phyloP scores from a whole-genome alignment of 768 basidiomycete species.

The Suillus weaverae region DNA sequence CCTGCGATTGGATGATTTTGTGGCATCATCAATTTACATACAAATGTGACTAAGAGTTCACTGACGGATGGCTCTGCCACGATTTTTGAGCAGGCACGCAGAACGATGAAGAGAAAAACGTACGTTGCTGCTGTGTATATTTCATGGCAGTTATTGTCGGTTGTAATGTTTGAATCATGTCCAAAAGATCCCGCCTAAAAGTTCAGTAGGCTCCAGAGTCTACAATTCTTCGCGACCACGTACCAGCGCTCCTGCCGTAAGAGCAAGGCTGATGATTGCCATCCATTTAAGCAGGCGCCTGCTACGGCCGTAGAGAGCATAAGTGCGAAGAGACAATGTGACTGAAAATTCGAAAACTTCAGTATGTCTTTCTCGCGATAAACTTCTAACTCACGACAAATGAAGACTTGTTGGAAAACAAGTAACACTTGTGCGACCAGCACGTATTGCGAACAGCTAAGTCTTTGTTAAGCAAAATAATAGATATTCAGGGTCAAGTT shows the following conservation, averaged over 20 bases:
- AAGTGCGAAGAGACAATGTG: constrained; percentile 47
- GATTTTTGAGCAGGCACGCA: background rate
- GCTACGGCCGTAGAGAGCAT: constrained; percentile 48
- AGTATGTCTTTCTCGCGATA: background rate
- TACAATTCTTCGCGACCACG: constrained; percentile 17
- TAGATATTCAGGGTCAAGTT: background rate
- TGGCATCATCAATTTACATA: background rate
- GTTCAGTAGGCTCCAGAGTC: background rate
- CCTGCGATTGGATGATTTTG: constrained; percentile 15
- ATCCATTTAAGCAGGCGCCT: constrained; percentile 37
- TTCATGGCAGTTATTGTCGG: constrained; percentile 28
- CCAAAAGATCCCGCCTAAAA: constrained; percentile 46
- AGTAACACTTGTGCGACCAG: constrained; percentile 42
- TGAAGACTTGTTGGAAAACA: constrained; percentile 44
- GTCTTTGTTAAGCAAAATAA: background rate
- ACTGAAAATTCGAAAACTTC: constrained; percentile 29
- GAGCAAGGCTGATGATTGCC: constrained; percentile 29
- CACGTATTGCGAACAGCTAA: constrained; percentile 42
- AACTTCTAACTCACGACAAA: constrained; percentile 40
- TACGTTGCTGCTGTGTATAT: constrained; percentile 8
- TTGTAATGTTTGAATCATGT: constrained; percentile 33
- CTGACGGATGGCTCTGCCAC: background rate
- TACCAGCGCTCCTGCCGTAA: constrained; percentile 38
- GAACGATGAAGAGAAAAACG: background rate
- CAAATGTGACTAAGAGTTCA: background rate